These are phyloP conservation scores for Avena eriantha DNA, from an alignment of 176 grass and related monocot species.

Conservation along the genomic window DNA sequence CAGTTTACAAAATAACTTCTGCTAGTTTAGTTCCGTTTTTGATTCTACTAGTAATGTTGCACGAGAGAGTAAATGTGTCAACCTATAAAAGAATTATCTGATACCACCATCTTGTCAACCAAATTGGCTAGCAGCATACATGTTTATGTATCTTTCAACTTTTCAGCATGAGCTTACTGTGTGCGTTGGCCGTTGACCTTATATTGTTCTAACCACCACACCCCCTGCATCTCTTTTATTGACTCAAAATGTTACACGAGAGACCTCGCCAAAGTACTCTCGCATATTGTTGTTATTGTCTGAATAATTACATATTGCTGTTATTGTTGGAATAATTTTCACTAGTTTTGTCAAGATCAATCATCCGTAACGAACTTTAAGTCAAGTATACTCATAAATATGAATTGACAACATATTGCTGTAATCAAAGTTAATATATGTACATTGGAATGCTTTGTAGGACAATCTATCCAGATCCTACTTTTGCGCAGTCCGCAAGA, in stretches of 20 bases:
- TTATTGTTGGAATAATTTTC: conserved; percentile 9
- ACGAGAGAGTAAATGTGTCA: background rate
- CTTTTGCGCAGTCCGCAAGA: conserved; percentile 45
- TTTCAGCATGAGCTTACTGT: background rate
- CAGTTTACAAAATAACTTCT: background rate
- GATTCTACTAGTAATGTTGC: background rate
- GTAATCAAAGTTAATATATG: conserved; percentile 2
- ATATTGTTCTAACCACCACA: background rate
- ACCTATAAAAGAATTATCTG: background rate
- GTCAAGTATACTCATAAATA: background rate
- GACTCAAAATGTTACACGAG: background rate
- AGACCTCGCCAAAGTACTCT: background rate
- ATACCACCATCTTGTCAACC: background rate
- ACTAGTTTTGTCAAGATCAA: conserved; percentile 7
- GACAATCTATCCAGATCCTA: conserved; percentile 54
- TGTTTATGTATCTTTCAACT: background rate
- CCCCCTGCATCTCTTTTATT: conserved; percentile 1
- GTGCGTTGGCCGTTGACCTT: background rate
- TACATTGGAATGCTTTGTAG: conserved; percentile 35
- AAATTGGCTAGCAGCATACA: background rate
- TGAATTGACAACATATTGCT: conserved; percentile 1
- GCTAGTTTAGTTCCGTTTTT: background rate
- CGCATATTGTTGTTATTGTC: too few relatives aligned
- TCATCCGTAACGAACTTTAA: conserved; percentile 8
- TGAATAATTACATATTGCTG: background rate